These are phyloP conservation scores for Caloboletus firmus DNA, from an alignment of 1,284 basidiomycete species.

Conservation along the genomic window DNA sequence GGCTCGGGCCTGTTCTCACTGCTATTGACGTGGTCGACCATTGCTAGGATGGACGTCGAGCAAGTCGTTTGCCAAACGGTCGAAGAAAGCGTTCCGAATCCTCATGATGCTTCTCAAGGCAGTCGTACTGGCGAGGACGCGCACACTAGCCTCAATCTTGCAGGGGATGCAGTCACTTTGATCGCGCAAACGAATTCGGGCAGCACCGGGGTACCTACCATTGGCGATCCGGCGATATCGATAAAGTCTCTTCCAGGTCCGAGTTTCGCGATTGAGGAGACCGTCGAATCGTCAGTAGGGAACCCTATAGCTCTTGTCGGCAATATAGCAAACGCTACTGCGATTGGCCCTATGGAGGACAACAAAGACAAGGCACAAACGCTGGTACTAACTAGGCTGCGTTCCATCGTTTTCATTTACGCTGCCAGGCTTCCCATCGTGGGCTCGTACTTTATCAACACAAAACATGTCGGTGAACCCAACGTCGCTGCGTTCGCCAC, in stretches of 20 bases:
- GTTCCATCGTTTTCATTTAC: conserved; percentile 8
- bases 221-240: not conserved
- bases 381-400: conserved; percentile 11
- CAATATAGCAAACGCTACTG: not conserved
- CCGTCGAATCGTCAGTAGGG: conserved; percentile 4
- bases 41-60: conserved; percentile 4
- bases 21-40: not conserved
- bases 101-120: not conserved
- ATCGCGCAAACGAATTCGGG: not conserved
- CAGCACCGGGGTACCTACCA: not conserved
- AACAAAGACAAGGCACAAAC: conserved; percentile 6
- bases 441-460: conserved; percentile 21
- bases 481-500: conserved; percentile 2
- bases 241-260: not conserved
- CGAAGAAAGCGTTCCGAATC: not conserved
- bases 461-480: conserved; percentile 2
- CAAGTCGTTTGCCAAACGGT: not conserved
- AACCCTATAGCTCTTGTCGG: not conserved
- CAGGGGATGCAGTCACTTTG: not conserved
- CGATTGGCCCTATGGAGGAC: not conserved
- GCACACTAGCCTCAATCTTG: not conserved
- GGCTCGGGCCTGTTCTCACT: not conserved
- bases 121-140: not conserved
- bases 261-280: not conserved
- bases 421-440: conserved; percentile 21